Evolutionary conservation across 306 rosid genomes (phyloP).

Genomic region (Inga oerstediana): DNA sequence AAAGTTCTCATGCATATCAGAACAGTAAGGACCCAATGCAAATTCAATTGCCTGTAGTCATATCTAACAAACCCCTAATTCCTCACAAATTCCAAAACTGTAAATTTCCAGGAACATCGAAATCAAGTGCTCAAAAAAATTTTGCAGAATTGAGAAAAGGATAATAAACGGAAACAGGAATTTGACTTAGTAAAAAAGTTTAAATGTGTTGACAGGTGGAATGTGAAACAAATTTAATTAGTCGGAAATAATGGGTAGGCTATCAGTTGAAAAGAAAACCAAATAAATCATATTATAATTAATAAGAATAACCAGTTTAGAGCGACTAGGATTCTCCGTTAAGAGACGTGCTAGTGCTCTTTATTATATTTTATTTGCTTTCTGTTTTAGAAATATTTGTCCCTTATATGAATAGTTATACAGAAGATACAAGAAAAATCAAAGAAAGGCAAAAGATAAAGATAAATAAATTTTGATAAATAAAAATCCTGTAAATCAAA

Average conservation of each 20-base stretch:
- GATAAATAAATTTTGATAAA: neutral
- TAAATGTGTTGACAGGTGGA: constrained; percentile 37
- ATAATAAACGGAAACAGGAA: constrained; percentile 30
- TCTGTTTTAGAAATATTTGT: neutral
- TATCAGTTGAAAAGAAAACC: constrained; percentile 16
- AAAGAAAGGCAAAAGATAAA: neutral
- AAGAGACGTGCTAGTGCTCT: constrained; percentile 13
- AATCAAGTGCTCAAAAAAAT: constrained; percentile 37
- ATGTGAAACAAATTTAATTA: constrained; percentile 25
- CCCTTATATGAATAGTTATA: neutral
- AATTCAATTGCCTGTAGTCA: constrained; percentile 44
- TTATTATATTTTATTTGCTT: neutral
- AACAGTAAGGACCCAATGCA: constrained; percentile 36
- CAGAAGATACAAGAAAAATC: neutral
- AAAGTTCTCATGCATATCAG: constrained; percentile 34
- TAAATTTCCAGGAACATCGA: constrained; percentile 36
- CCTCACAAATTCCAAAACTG: constrained; percentile 35
- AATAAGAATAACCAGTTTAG: constrained; percentile 23
- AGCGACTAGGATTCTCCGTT: constrained; percentile 32
- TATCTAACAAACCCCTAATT: constrained; percentile 39
- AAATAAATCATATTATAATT: neutral
- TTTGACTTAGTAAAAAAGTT: constrained; percentile 55
- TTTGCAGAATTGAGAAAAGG: constrained; percentile 1
- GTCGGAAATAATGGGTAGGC: constrained; percentile 36
- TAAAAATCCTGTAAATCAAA: neutral